Evolutionary conservation across 2,329 filamentous ascomycete species (phyloP).

Genomic region (Plenodomus lindquistii): DNA sequence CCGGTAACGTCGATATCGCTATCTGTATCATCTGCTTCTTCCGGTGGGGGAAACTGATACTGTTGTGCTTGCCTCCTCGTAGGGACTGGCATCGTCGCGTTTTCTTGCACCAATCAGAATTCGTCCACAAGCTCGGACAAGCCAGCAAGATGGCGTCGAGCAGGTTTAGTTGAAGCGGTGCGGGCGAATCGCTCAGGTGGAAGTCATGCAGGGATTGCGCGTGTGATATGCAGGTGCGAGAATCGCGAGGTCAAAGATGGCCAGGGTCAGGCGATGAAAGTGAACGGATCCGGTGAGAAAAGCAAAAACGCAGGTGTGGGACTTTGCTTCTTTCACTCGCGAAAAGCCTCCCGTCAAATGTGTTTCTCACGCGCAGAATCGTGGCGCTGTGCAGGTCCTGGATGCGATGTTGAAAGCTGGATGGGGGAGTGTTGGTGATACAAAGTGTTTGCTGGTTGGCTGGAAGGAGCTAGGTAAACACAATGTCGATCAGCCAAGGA

Average conservation of each 20-base stretch:
- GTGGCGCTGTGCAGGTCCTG: slow-evolving; percentile 8
- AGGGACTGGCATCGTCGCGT: slow-evolving; percentile 32
- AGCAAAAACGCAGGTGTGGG: not conserved
- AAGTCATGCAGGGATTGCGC: slow-evolving; percentile 9
- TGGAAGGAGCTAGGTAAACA: not conserved
- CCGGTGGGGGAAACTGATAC: slow-evolving; percentile 18
- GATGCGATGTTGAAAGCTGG: not conserved
- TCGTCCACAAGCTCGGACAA: slow-evolving; percentile 7
- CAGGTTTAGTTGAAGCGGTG: not conserved
- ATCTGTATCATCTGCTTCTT: slow-evolving; percentile 25
- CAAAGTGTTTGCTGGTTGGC: not conserved
- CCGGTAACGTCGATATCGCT: slow-evolving; percentile 28
- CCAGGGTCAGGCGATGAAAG: not conserved
- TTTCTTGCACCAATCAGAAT: slow-evolving; percentile 1
- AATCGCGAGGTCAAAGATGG: slow-evolving; percentile 10
- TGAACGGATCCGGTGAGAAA: not conserved
- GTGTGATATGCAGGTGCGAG: slow-evolving; percentile 4
- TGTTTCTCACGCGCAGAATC: slow-evolving; percentile 11
- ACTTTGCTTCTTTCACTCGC: not conserved
- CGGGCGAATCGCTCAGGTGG: not conserved
- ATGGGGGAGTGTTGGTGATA: not conserved
- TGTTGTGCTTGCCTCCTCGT: slow-evolving; percentile 27
- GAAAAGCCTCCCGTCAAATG: slow-evolving; percentile 1
- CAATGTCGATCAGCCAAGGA: not conserved
- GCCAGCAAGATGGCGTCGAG: not conserved